Conservation (phyloP, 2,329 filamentous ascomycete species). For the Emericellopsis atlantica region DNA sequence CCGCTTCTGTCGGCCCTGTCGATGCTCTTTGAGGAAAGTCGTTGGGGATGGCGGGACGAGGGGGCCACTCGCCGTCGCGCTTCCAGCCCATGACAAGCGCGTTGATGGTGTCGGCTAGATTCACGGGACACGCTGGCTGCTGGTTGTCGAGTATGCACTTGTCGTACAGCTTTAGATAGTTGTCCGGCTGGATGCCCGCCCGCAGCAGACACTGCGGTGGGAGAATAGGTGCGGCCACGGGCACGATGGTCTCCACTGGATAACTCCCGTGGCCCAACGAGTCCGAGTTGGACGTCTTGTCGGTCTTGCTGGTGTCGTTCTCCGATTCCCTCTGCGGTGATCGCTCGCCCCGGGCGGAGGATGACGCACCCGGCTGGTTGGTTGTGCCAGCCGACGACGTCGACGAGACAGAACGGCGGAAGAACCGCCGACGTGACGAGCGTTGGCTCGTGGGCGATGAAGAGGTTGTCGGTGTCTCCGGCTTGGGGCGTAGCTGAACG, state of each 20-base stretch:
- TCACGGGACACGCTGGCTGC: slow-evolving; percentile 79
- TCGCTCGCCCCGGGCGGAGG: neutral
- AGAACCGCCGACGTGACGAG: neutral
- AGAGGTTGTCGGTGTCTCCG: slow-evolving; percentile 9
- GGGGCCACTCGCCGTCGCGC: slow-evolving; percentile 85
- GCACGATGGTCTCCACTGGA: slow-evolving; percentile 52
- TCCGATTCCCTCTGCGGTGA: neutral
- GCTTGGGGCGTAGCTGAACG: slow-evolving; percentile 38
- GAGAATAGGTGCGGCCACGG: slow-evolving; percentile 60
- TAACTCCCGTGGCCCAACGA: slow-evolving; percentile 12
- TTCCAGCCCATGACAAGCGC: slow-evolving; percentile 88
- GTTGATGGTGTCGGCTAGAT: slow-evolving; percentile 67
- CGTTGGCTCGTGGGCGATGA: neutral
- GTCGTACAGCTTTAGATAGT: slow-evolving; percentile 76
- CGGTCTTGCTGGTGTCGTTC: neutral
- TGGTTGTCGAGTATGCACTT: slow-evolving; percentile 74
- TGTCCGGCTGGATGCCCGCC: slow-evolving; percentile 56
- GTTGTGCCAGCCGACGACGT: neutral
- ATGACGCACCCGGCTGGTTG: neutral
- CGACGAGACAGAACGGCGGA: neutral
- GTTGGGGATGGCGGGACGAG: slow-evolving; percentile 26
- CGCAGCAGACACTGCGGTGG: slow-evolving; percentile 66
- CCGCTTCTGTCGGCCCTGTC: slow-evolving; percentile 12
- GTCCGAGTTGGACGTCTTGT: neutral
- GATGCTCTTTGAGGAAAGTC: slow-evolving; percentile 3